Percentiles rank a stretch among this genome's conserved stretches.
Conservation (phyloP, 2,329 filamentous ascomycete species). For the Venturiaceae sp. region DNA sequence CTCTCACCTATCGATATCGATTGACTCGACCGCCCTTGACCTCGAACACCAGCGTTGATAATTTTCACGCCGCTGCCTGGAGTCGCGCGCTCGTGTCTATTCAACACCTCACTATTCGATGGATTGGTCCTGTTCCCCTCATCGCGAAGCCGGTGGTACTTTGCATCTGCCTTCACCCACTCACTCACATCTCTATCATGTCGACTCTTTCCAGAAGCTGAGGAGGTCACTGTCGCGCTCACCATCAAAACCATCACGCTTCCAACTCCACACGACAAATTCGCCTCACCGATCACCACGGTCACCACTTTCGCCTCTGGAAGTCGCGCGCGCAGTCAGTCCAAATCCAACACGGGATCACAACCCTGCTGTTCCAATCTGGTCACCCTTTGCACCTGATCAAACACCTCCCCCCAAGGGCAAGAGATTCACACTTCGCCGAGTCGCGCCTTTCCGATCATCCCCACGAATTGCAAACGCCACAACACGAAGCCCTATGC, state of each 20-base stretch:
- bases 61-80: background rate
- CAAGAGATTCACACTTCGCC: conserved; percentile 41
- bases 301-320: conserved; percentile 28
- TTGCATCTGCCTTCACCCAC: conserved; percentile 82
- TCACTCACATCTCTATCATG: conserved; percentile 58
- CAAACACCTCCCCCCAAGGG: conserved; percentile 40
- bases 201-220: conserved; percentile 72
- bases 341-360: conserved; percentile 33
- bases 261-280: conserved; percentile 51
- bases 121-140: conserved; percentile 30
- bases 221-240: conserved; percentile 84
- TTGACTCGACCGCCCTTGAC: background rate
- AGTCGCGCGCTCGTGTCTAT: background rate
- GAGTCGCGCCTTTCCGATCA: conserved; percentile 42
- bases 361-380: background rate
- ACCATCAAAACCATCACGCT: conserved; percentile 70
- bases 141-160: conserved; percentile 55
- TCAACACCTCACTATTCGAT: background rate
- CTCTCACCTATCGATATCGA: background rate
- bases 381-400: conserved; percentile 7
- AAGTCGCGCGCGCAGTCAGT: conserved; percentile 34
- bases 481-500: conserved; percentile 65
- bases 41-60: background rate
- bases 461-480: conserved; percentile 56
- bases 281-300: conserved; percentile 28